phyloP scores from a whole-genome alignment of 169 alveolate genomes.

The Cryptosporidium baileyi region DNA sequence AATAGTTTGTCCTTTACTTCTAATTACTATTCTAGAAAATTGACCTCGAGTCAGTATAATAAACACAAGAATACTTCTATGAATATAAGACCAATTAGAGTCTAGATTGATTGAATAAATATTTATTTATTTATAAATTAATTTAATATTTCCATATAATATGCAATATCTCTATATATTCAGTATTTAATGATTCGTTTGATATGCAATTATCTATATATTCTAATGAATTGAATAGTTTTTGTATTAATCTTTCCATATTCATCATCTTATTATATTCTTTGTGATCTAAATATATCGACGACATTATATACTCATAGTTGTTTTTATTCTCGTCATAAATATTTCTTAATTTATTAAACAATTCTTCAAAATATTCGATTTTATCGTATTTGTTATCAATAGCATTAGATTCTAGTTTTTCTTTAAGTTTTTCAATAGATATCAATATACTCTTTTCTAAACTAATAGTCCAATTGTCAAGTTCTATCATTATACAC shows the following conservation, averaged over 20 bases:
- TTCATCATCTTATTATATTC: not conserved
- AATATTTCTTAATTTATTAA: not conserved
- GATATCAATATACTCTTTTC: not conserved
- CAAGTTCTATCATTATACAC: no score
- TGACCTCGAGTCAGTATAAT: not conserved
- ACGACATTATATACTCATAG: not conserved
- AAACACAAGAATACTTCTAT: conserved; percentile 23
- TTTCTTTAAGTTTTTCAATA: not conserved
- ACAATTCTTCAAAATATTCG: conserved; percentile 1
- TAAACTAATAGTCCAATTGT: not conserved
- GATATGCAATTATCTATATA: conserved; percentile 25
- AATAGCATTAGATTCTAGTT: not conserved
- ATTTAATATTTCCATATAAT: conserved; percentile 25
- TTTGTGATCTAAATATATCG: no score
- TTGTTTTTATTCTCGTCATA: not conserved
- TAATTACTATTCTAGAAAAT: conserved; percentile 37
- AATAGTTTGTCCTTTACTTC: not conserved
- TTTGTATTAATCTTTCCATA: conserved; percentile 8
- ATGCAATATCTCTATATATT: conserved; percentile 16
- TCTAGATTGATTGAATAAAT: not conserved
- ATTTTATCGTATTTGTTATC: not conserved
- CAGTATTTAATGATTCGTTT: not conserved
- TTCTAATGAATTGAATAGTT: conserved; percentile 5
- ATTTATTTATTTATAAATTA: not conserved
- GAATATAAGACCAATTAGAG: conserved; percentile 23